Percentiles rank a stretch among this genome's conserved stretches.
Conservation (phyloP, 2,329 filamentous ascomycete species). For the Nemania abortiva region DNA sequence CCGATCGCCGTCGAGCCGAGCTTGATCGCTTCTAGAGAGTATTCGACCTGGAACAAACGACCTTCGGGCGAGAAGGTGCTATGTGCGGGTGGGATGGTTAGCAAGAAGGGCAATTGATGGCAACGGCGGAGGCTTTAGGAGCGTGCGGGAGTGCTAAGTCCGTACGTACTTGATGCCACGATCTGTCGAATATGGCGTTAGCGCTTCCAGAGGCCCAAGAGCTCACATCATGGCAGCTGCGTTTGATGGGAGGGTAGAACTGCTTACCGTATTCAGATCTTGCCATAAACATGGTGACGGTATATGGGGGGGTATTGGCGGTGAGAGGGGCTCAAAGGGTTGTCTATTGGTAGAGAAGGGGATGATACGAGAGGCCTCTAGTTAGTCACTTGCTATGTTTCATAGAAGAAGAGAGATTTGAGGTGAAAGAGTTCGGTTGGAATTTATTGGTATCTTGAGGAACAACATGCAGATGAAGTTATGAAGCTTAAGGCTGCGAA, state of each 20-base stretch:
- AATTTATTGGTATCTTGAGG: constrained; percentile 25
- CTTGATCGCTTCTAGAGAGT: constrained; percentile 99
- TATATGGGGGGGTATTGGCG: constrained; percentile 48
- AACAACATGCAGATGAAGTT: constrained; percentile 37
- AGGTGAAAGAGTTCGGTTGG: constrained; percentile 24
- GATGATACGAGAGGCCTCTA: neutral
- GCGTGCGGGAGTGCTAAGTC: constrained; percentile 11
- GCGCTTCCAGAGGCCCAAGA: constrained; percentile 32
- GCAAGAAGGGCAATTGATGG: constrained; percentile 12
- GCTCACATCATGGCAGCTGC: constrained; percentile 24
- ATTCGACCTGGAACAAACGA: constrained; percentile 99
- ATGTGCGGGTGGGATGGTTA: constrained; percentile 38
- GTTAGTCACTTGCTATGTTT: neutral
- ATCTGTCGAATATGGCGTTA: constrained; percentile 69
- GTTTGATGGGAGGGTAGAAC: constrained; percentile 43
- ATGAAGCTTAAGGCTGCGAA: constrained; percentile 53
- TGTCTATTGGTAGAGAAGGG: constrained; percentile 1
- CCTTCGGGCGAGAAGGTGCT: constrained; percentile 99
- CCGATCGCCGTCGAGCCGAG: constrained; percentile 98
- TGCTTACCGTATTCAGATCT: constrained; percentile 98
- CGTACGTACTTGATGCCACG: constrained; percentile 91
- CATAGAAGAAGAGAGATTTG: constrained; percentile 29
- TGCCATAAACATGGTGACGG: constrained; percentile 96
- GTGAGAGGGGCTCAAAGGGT: neutral
- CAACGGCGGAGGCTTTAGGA: constrained; percentile 24